These are phyloP conservation scores for Suhomyces kilbournensis DNA, from an alignment of 805 yeast species.

Conservation along the genomic window DNA sequence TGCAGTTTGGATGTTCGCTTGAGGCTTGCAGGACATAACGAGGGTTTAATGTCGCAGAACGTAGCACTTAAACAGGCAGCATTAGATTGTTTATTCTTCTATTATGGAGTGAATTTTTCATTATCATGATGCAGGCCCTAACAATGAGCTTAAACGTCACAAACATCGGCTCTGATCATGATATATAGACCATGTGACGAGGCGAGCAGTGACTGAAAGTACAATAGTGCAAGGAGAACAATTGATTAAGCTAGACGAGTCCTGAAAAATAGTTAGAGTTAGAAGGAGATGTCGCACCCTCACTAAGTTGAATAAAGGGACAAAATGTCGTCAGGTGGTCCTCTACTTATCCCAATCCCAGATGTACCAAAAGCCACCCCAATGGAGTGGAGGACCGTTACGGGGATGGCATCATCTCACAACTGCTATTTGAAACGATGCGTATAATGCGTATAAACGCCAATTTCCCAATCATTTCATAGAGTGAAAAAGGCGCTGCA, in stretches of 20 bases:
- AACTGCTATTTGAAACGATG: background rate
- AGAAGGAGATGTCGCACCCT: background rate
- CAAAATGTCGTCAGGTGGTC: background rate
- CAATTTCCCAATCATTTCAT: background rate
- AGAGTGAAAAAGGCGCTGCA: background rate
- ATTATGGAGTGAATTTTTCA: background rate
- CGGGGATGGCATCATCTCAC: background rate
- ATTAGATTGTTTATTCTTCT: background rate
- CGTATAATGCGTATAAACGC: background rate
- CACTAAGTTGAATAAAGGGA: background rate
- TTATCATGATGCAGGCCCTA: background rate
- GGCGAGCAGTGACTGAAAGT: background rate
- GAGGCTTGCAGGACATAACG: background rate
- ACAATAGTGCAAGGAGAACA: background rate
- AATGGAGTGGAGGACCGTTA: background rate
- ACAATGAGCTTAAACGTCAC: background rate
- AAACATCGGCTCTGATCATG: background rate
- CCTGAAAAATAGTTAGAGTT: background rate
- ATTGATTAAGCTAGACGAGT: slow-evolving; percentile 1
- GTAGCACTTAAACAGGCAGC: background rate
- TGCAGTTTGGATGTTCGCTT: background rate
- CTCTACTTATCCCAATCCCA: background rate
- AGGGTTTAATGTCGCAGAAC: background rate
- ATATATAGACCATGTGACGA: background rate
- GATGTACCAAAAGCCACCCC: background rate